These are phyloP conservation scores for Medicago ruthenica DNA, from an alignment of 306 rosid genomes.

Conservation along the genomic window DNA sequence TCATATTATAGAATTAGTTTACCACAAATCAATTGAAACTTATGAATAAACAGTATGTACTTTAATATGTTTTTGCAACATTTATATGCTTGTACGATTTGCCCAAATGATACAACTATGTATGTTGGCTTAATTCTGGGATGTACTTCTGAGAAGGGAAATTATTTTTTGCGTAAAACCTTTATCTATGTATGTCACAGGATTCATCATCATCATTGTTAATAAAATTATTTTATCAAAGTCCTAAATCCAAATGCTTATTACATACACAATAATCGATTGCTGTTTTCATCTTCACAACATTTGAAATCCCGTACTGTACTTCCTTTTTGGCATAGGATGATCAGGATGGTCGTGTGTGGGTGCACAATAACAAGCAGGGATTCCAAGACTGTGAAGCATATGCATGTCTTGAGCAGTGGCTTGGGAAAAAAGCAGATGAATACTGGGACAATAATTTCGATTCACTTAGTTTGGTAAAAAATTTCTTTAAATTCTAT, in stretches of 20 bases:
- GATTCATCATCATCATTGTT: background rate
- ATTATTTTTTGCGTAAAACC: background rate
- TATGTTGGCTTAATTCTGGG: background rate
- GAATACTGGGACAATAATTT: constrained; percentile 58
- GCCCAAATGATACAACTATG: constrained; percentile 1
- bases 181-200: background rate
- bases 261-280: background rate
- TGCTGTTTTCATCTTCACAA: constrained; percentile 28
- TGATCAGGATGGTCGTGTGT: constrained; percentile 50
- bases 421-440: constrained; percentile 56
- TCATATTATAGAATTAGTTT: background rate
- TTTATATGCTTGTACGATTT: constrained; percentile 5
- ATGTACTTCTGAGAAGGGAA: constrained; percentile 6
- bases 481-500: constrained; percentile 25
- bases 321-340: constrained; percentile 43
- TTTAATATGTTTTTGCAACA: constrained; percentile 18
- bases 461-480: constrained; percentile 58
- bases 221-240: background rate
- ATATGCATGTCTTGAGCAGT: constrained; percentile 56
- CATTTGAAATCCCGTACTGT: constrained; percentile 31
- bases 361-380: constrained; percentile 71
- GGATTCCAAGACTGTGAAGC: constrained; percentile 67
- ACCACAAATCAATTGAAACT: background rate
- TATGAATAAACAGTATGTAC: constrained; percentile 12
- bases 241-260: constrained; percentile 6